Evolutionary conservation across 169 alveolate genomes (phyloP).

Genomic region (Eimeria necatrix): DNA sequence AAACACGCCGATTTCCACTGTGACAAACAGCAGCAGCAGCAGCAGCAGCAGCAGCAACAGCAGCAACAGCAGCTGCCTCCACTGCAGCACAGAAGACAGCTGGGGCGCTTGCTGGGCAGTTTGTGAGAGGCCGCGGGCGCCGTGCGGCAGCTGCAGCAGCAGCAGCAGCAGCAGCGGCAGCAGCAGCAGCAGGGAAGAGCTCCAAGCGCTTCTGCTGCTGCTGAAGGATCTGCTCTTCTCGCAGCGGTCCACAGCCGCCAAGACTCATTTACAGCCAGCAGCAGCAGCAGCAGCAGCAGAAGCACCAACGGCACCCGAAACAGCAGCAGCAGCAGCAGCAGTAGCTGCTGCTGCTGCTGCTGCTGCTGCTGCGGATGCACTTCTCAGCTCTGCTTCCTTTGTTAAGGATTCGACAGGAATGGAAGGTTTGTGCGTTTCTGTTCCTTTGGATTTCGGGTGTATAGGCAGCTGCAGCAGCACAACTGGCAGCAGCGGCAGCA

Average conservation of each 20-base stretch:
- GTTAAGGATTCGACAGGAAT: not conserved
- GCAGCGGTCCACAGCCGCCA: not conserved
- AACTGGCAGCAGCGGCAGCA: too few species aligned
- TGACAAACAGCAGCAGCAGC: not conserved
- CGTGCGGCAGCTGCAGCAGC: not conserved
- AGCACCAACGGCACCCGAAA: not conserved
- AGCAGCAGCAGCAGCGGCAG: slow-evolving; percentile 7
- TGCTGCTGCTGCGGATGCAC: too few species aligned
- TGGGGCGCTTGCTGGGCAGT: not conserved
- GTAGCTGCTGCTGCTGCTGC: too few species aligned
- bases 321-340: slow-evolving; percentile 9
- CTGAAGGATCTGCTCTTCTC: not conserved
- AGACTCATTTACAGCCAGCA: not conserved
- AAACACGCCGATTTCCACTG: too few species aligned
- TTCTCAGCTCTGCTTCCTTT: not conserved
- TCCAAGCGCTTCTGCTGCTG: not conserved
- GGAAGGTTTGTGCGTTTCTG: not conserved
- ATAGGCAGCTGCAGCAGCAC: not conserved
- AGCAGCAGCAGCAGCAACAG: not conserved
- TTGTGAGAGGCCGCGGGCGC: not conserved
- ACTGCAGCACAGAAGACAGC: not conserved
- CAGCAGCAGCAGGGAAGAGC: slow-evolving; percentile 15
- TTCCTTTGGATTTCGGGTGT: not conserved
- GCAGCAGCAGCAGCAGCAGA: slow-evolving; percentile 4
- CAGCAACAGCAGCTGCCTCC: not conserved